Evolutionary conservation across 73 alveolate genomes (phyloP).

Genomic region (Paramecium octaurelia): DNA sequence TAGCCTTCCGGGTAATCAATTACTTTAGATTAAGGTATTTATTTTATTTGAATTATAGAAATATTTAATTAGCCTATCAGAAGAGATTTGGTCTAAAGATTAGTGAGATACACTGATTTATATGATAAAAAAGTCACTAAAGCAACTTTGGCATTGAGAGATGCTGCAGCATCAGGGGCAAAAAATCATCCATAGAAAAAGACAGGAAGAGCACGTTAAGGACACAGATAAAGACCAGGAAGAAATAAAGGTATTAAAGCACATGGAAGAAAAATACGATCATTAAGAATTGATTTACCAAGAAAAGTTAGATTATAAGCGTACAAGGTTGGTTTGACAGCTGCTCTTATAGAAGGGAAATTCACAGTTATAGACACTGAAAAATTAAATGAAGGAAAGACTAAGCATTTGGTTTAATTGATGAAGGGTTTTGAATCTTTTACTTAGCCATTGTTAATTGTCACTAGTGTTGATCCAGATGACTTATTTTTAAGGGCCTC

Average conservation of each 20-base stretch:
- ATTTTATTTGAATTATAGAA: background rate
- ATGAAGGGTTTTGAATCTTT: background rate
- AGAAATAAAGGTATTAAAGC: slow-evolving; percentile 41
- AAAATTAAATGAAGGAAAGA: slow-evolving; percentile 13
- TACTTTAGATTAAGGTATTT: background rate
- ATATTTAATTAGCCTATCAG: slow-evolving; percentile 37
- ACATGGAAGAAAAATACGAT: slow-evolving; percentile 34
- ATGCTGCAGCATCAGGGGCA: slow-evolving; percentile 44
- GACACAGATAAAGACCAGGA: slow-evolving; percentile 46
- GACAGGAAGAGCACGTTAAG: slow-evolving; percentile 41
- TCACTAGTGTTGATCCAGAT: slow-evolving; percentile 10
- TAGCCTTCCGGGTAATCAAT: background rate
- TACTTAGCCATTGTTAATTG: background rate
- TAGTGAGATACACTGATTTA: background rate
- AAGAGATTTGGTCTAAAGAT: slow-evolving; percentile 21
- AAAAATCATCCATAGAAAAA: slow-evolving; percentile 10
- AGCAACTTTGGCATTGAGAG: background rate
- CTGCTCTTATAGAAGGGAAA: slow-evolving; percentile 6
- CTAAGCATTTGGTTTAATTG: background rate
- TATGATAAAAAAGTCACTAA: background rate
- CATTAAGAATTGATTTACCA: slow-evolving; percentile 27
- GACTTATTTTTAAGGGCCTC: background rate
- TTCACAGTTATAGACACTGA: background rate
- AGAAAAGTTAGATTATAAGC: slow-evolving; percentile 13
- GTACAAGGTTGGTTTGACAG: background rate